phyloP scores from a whole-genome alignment of 805 yeast species.

The Saccharomycopsis malanga region DNA sequence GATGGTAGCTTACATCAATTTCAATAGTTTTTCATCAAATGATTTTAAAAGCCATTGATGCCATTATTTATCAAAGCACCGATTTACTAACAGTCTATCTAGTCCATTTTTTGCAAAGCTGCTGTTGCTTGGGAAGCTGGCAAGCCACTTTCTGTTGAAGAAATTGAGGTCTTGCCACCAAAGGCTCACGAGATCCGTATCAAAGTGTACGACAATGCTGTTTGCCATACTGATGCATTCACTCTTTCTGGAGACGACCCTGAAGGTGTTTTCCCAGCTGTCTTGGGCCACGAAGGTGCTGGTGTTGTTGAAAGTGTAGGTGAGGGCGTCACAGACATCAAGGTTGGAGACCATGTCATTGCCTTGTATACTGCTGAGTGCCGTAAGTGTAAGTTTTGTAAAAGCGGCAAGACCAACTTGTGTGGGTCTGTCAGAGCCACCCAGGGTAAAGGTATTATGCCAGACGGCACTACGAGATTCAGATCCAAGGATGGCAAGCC shows the following conservation, averaged over 20 bases:
- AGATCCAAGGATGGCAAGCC: slow-evolving; percentile 72
- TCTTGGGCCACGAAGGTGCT: slow-evolving; percentile 98
- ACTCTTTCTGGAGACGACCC: slow-evolving; percentile 93
- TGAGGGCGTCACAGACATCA: slow-evolving; percentile 84
- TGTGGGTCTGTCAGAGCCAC: slow-evolving; percentile 95
- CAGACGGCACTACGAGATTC: slow-evolving; percentile 94
- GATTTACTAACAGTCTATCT: not conserved
- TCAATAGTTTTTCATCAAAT: too few relatives aligned
- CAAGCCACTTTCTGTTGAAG: slow-evolving; percentile 74
- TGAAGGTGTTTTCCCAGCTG: slow-evolving; percentile 90
- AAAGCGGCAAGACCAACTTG: slow-evolving; percentile 90
- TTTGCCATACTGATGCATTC: slow-evolving; percentile 98
- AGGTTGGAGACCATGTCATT: slow-evolving; percentile 89
- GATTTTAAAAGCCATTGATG: not conserved
- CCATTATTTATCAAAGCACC: not conserved
- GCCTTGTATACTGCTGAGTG: slow-evolving; percentile 97
- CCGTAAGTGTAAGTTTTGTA: slow-evolving; percentile 89
- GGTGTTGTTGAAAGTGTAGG: slow-evolving; percentile 95
- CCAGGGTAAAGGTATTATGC: slow-evolving; percentile 98
- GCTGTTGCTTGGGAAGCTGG: slow-evolving; percentile 98
- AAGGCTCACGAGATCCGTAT: slow-evolving; percentile 96
- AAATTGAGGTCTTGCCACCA: slow-evolving; percentile 87
- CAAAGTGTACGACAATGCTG: slow-evolving; percentile 81
- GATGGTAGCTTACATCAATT: too few relatives aligned
- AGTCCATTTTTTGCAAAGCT: slow-evolving; percentile 56